Evolutionary conservation across 148 eudicot species (phyloP), one percentile per base, ranked within the genome.

Genomic region (Fagopyrum esculentum): DNA sequence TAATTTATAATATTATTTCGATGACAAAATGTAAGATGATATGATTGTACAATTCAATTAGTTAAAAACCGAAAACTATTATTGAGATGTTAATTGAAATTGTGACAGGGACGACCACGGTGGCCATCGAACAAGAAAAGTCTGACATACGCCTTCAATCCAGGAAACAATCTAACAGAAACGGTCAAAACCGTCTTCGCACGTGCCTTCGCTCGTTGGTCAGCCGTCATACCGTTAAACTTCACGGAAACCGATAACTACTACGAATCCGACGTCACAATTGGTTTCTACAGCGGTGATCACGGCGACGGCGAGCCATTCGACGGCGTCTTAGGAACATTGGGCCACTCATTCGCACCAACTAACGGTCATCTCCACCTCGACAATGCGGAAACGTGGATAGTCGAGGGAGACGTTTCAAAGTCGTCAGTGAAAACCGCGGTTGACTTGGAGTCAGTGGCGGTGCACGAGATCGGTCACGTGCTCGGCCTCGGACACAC

Each of bases 401-500:
- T 75, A 16, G 16, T 54, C 29, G 68, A 74, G 1, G 75, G 57
- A 1, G 76, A 74, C 43, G 76, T 74, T 2, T 49, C 74, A 9
- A 68, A 73, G 9, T 30, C 76, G 6, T 45, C 73, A 3, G 71
- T 52, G 15, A 15, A 4, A 9, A 12, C 56, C 17, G 29, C 76
- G 60, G 12, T 66, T 4, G 84, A 78, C 68, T 26, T 81, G 59
- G n/a, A 64, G 22, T 52, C 84, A 2, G 81, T 75, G 43, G 74
- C 64, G 8, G 75, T 81, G 4, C 84, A 81, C 66, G 84, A 81
- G 45, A 75, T 78, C 19, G 84, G 84, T 2, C 81, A 81, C 54
- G 57, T 72, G 6, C 81, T 81, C 17, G 84, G 84, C 9, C 74
- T 81, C 1, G 81, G 71, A 29, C 81, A 81, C 57, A 19, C 73